phyloP scores from a whole-genome alignment of 2,329 filamentous ascomycete genomes.

The Rachicladosporium sp. region DNA sequence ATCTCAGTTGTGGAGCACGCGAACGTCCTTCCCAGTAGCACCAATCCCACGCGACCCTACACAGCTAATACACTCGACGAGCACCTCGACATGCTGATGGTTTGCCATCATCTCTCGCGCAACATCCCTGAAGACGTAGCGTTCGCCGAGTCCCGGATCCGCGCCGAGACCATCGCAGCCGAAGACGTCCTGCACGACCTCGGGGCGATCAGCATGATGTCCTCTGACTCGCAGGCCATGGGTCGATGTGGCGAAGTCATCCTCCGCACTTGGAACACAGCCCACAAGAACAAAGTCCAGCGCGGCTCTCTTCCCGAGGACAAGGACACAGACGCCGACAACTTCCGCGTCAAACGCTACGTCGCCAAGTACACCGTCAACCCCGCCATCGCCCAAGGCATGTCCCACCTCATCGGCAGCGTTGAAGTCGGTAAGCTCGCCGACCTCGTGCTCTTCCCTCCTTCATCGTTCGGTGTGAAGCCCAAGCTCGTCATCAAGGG shows the following conservation, averaged over 20 bases:
- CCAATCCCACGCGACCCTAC: constrained; percentile 79
- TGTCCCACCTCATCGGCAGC: constrained; percentile 71
- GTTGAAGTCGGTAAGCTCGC: constrained; percentile 78
- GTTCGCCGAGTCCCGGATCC: constrained; percentile 84
- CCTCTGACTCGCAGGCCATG: constrained; percentile 88
- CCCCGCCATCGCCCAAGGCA: constrained; percentile 76
- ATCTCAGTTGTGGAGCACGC: constrained; percentile 76
- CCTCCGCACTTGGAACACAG: constrained; percentile 83
- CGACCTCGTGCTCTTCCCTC: constrained; percentile 76
- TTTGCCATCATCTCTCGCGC: constrained; percentile 80
- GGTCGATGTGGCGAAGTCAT: constrained; percentile 86
- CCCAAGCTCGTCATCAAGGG: constrained; percentile 69
- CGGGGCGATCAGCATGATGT: constrained; percentile 94
- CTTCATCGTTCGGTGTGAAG: constrained; percentile 74
- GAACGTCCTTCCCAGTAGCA: constrained; percentile 77
- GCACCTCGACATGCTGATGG: constrained; percentile 94
- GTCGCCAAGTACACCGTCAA: constrained; percentile 93
- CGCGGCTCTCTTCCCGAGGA: constrained; percentile 65
- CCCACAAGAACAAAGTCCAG: constrained; percentile 86
- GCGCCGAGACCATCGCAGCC: constrained; percentile 84
- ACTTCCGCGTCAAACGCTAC: constrained; percentile 80
- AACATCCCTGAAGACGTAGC: constrained; percentile 88
- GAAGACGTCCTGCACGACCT: constrained; percentile 89
- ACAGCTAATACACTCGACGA: constrained; percentile 85
- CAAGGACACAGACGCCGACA: constrained; percentile 63